Base-by-base conservation (phyloP, 768 basidiomycete species). In the Termitomyces sp. region DNA sequence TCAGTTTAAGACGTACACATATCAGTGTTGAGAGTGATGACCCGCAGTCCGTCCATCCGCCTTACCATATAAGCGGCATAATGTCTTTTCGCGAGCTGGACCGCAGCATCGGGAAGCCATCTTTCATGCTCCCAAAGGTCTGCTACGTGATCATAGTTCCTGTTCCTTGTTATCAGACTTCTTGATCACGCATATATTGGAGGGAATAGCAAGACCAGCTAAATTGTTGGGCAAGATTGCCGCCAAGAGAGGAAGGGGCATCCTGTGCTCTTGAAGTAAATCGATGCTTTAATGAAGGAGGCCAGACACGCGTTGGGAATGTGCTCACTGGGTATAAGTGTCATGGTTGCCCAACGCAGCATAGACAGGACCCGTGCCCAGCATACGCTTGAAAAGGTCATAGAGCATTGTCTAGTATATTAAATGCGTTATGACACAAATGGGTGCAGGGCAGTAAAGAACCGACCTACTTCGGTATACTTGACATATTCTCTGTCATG, bases 141-240 rank as follows among this genome's bases (percentile, higher is more conserved):
- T 20, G 89, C 79, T 49, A 91, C 73, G 59, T 90, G 88, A 55
- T 89, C 81, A 60, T 91, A 91, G 61, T 91, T 82, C 89, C 88
- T 88, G 38, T 25, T 36, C 15, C 35, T 7, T 31, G 18, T 2
- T 4, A 20, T 56, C 16, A 56, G 20, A 20, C 18, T 18, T 23
- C 15, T 25, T 23, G 32, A 32, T 35, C 13, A 12, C 29, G 1
- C 3, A 40, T 27, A 15, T 13, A 27, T 16, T 9, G 22, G 35
- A 25, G 15, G 5, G n/a, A n/a, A n/a, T 22, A n/a, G 18, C 57
- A 73, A n/a, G 60, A 85, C 85, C 86, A 89, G 69, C 80, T 82
- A 64, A 83, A 89, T 66, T 89, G 84, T 5, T 77, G 60, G 1
- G 78, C 82, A 12, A 88, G 70, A 3, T 63, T 57, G 5, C 78